Percentiles rank a stretch among this genome's conserved stretches.
Conservation (phyloP, 805 yeast species). For the Candida nonsorbophila region DNA sequence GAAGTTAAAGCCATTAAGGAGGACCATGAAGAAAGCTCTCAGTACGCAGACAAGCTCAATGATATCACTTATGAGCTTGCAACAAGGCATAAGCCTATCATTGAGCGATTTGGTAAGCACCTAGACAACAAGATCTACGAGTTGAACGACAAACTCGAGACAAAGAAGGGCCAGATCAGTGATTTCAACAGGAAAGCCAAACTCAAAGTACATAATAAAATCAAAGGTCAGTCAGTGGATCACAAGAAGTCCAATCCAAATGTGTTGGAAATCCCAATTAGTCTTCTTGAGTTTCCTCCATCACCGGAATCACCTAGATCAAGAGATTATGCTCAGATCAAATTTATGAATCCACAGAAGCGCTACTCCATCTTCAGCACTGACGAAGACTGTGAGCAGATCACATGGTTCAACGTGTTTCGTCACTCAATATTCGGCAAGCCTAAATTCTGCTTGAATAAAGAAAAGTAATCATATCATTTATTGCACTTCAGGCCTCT, state of each 20-base stretch:
- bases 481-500: not conserved
- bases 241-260: no score
- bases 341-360: no score
- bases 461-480: constrained; percentile 1
- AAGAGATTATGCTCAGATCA: no score
- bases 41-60: constrained; percentile 10
- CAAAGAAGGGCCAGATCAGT: constrained; percentile 7
- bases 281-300: no score
- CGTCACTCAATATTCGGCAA: constrained; percentile 48
- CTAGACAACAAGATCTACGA: constrained; percentile 13
- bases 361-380: constrained; percentile 12
- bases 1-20: constrained; percentile 18
- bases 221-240: no score
- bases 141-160: constrained; percentile 10
- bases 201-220: no score
- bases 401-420: constrained; percentile 50
- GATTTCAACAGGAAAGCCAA: no score
- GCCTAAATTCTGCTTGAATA: constrained; percentile 28
- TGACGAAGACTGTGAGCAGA: constrained; percentile 36
- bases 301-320: no score
- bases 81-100: constrained; percentile 13
- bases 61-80: constrained; percentile 15
- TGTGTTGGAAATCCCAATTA: no score
- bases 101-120: constrained; percentile 14
- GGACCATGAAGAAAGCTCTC: constrained; percentile 11